Conservation (phyloP, 805 yeast species). For the Candida bentonensis region DNA sequence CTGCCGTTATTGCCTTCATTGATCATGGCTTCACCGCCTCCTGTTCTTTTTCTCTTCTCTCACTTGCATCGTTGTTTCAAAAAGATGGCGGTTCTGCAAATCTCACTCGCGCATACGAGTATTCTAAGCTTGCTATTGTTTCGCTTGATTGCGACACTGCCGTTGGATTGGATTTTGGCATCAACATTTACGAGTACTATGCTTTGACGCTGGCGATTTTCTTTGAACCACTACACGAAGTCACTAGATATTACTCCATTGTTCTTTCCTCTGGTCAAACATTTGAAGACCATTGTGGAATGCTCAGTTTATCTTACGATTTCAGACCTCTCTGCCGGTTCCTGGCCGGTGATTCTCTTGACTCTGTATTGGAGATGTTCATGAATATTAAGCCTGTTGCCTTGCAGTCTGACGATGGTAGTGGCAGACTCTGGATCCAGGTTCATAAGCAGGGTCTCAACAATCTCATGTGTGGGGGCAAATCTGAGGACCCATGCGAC, state of each 20-base stretch:
- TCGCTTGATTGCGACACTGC: constrained; percentile 23
- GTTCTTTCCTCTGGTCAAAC: constrained; percentile 13
- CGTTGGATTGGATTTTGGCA: constrained; percentile 24
- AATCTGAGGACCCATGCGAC: constrained; percentile 10
- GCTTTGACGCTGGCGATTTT: constrained; percentile 28
- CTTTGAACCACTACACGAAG: constrained; percentile 26
- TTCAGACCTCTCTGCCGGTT: constrained; percentile 14
- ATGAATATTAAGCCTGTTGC: constrained; percentile 8
- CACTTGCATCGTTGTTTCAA: constrained; percentile 22
- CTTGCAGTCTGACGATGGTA: constrained; percentile 8
- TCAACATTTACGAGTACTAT: constrained; percentile 29
- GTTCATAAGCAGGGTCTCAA: constrained; percentile 11
- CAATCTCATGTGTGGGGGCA: constrained; percentile 10
- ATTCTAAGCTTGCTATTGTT: constrained; percentile 26
- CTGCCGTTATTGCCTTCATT: constrained; percentile 24
- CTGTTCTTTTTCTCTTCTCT: constrained; percentile 27
- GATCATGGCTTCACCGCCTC: constrained; percentile 28
- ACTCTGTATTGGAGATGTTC: constrained; percentile 9
- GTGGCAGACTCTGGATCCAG: constrained; percentile 12
- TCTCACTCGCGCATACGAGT: constrained; percentile 28
- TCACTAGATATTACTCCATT: constrained; percentile 16
- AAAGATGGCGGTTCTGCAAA: constrained; percentile 21
- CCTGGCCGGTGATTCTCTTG: constrained; percentile 13
- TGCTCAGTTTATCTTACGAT: constrained; percentile 12
- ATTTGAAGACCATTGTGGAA: constrained; percentile 13